Conservation (phyloP, 2,329 filamentous ascomycete species). For the Ceratocystis huliohia region DNA sequence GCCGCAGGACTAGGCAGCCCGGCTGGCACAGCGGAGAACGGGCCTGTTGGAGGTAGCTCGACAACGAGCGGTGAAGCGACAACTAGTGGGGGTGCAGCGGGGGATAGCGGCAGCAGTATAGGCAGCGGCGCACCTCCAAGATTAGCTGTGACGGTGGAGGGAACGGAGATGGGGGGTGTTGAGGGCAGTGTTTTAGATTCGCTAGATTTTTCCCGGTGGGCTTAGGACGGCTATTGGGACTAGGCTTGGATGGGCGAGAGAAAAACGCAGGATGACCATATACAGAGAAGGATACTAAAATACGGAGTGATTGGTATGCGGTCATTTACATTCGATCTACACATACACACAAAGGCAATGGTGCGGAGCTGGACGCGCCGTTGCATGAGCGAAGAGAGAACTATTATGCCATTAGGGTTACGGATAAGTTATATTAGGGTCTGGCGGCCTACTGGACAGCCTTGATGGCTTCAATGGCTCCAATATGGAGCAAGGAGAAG, state of each 20-base stretch:
- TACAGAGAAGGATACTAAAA: not conserved
- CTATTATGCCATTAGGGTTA: too few species aligned
- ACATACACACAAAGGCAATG: too few species aligned
- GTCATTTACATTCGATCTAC: not conserved
- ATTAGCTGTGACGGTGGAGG: slow-evolving; percentile 38
- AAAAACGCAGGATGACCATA: not conserved
- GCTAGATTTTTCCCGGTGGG: slow-evolving; percentile 41
- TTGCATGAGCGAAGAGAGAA: too few species aligned
- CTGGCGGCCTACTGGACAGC: too few species aligned
- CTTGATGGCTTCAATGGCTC: too few species aligned
- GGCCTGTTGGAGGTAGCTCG: slow-evolving; percentile 1
- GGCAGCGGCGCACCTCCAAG: slow-evolving; percentile 21
- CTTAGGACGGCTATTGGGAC: slow-evolving; percentile 23
- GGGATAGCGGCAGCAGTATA: slow-evolving; percentile 44
- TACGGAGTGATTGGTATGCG: not conserved
- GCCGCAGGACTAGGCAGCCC: not conserved
- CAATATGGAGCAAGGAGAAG: too few species aligned
- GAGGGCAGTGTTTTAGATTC: slow-evolving; percentile 32
- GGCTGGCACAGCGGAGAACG: not conserved
- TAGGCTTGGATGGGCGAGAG: not conserved
- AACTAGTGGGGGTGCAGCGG: slow-evolving; percentile 40
- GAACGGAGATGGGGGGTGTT: slow-evolving; percentile 36
- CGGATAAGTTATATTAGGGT: too few species aligned
- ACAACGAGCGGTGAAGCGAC: slow-evolving; percentile 45
- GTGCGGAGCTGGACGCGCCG: too few species aligned